Evolutionary conservation across 208 protist genomes (phyloP), one percentile per base, ranked within the genome.

Genomic region (Tetramitus jugosus): DNA sequence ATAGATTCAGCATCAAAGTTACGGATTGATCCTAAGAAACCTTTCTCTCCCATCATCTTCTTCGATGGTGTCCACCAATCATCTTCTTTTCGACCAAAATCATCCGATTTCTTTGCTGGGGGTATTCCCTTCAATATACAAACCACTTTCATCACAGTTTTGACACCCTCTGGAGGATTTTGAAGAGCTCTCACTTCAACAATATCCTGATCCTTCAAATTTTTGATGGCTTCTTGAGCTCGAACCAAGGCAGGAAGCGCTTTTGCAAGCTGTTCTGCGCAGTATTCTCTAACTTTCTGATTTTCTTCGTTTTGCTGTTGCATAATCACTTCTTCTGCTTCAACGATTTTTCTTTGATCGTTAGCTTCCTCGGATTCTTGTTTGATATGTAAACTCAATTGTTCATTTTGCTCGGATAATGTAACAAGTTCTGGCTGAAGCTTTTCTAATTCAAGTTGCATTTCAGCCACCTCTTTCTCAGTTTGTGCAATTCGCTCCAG

Each of bases 111-210:
- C 67, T 39, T 67, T 69, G 67, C 76, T 13, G 85, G 79, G 42
- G 83, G 82, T 46, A 90, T 64, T n/a, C 78, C 56, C 39, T 82
- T 82, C 75, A 98, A 85, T 80, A 98, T 97, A 85, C 95, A 98
- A 77, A 98, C 95, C 14, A 95, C 95, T 82, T 98, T 91, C 92
- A 99, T 95, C 8, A 96, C 97, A 85, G 98, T 91, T 65, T 96
- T 90, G 0, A 99, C 96, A 81, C 95, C 94, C 1, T 86, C 82
- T 4, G 97, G 98, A 3, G 96, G 96, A 10, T 88, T 89, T 80
- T 93, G 91, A 87, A 98, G 96, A 60, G 92, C 87, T 4, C 92
- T 91, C 78, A 99, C 92, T 86, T 99, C 96, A 8, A 89, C 93
- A 76, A 99, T 94, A 80, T 99, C 93, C 43, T 89, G 91, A n/a